phyloP scores from a whole-genome alignment of 148 eudicot genomes.

The Chenopodium berlandieri region DNA sequence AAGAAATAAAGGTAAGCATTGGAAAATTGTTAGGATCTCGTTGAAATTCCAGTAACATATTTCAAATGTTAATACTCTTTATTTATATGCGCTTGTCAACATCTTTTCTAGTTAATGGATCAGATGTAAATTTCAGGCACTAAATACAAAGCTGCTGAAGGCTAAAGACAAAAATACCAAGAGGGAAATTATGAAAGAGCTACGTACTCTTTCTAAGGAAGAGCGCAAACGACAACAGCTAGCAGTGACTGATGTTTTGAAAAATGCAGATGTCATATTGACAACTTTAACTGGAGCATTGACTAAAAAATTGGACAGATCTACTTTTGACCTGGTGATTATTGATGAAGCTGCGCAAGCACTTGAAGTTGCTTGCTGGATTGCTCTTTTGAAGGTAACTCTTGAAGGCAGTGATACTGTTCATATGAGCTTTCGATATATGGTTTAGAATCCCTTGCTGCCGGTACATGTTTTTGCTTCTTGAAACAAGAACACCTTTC shows the following conservation, averaged over 20 bases:
- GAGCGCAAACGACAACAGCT: constrained; percentile 97
- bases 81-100: not conserved
- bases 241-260: constrained; percentile 89
- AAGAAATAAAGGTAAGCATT: constrained; percentile 78
- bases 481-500: not conserved
- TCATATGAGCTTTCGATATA: not conserved
- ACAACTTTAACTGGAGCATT: constrained; percentile 92
- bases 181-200: constrained; percentile 86
- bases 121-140: constrained; percentile 49
- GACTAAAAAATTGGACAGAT: constrained; percentile 61
- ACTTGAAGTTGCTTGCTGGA: constrained; percentile 97
- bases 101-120: constrained; percentile 18
- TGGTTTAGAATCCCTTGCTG: not conserved
- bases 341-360: constrained; percentile 99
- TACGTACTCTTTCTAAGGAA: constrained; percentile 78
- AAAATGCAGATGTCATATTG: constrained; percentile 79
- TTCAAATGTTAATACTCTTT: not conserved
- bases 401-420: constrained; percentile 4
- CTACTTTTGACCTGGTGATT: constrained; percentile 78
- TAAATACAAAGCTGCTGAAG: constrained; percentile 85
- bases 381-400: constrained; percentile 83
- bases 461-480: not conserved
- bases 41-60: not conserved
- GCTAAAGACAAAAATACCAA: constrained; percentile 82
- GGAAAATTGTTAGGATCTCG: not conserved